Conservation (phyloP, 805 yeast genomes). For the Lachancea kluyveri region DNA sequence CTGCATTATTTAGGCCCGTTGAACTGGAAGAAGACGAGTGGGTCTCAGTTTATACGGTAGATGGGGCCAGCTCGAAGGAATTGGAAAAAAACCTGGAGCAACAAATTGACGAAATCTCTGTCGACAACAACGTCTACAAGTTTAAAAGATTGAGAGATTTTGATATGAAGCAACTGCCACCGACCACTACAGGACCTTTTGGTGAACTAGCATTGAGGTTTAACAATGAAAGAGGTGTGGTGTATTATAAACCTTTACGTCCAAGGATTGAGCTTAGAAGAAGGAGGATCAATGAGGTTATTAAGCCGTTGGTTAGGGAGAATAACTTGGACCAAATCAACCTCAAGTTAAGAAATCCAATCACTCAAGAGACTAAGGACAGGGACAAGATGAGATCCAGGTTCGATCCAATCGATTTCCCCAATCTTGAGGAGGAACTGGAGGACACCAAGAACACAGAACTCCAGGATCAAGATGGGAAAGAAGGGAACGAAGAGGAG, state of each 20-base stretch:
- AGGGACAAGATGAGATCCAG: constrained; percentile 55
- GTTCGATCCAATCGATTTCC: constrained; percentile 65
- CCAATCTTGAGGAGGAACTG: constrained; percentile 29
- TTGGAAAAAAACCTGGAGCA: constrained; percentile 38
- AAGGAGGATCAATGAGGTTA: constrained; percentile 55
- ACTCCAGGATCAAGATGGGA: no score
- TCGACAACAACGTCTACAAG: constrained; percentile 46
- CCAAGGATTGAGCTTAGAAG: constrained; percentile 79
- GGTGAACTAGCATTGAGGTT: constrained; percentile 64
- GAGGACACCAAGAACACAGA: no score
- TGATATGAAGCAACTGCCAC: constrained; percentile 53
- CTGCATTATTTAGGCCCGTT: constrained; percentile 69
- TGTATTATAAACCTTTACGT: constrained; percentile 69
- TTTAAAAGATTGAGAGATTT: constrained; percentile 71
- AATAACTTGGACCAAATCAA: constrained; percentile 51
- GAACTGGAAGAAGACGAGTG: constrained; percentile 68
- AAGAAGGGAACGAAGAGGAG: no score
- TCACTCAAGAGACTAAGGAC: constrained; percentile 47
- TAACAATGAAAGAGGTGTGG: constrained; percentile 46
- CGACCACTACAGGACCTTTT: constrained; percentile 22
- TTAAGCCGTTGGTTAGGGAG: constrained; percentile 40
- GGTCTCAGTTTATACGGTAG: constrained; percentile 62
- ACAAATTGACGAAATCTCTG: constrained; percentile 27
- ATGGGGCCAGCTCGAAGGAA: constrained; percentile 34
- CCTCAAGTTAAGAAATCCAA: constrained; percentile 55